Base-by-base conservation (phyloP, 495 filamentous ascomycete genomes). In the Aspergillus sclerotioniger region DNA sequence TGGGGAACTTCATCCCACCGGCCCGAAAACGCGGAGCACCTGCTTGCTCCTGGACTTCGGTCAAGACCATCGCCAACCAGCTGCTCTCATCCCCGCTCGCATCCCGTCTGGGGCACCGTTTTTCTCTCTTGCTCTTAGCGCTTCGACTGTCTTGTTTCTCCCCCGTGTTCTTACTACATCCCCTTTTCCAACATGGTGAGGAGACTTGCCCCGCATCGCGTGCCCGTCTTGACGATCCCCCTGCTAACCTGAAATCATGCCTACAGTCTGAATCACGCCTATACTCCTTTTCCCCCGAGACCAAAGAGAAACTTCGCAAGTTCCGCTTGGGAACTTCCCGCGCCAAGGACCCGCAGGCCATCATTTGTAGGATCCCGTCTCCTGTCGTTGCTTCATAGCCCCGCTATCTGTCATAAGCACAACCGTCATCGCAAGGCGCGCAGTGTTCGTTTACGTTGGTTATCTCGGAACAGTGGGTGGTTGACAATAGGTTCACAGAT, bases 221-320 rank as follows among this genome's bases (percentile, higher is more conserved):
- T 29, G 28, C 20, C 20, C 21, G 28, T 10, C 19, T 17, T 49
- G 13, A 48, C 16, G n/a, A 50, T 21, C 9, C 37, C 21, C 44
- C 19, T 28, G 45, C 62, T 60, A 49, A 64, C 57, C 13, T 49
- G 31, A 16, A 7, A 8, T 39, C 13, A 67, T 19, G 5, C 8
- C 13, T 62, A 84, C 76, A 89, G 64, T 94, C 91, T 63, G 93
- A 97, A 78, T 82, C 90, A 52, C 82, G 94, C 56, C 82, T 98
- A 62, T 98, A 98, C 75, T 87, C 92, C 25, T 96, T 98, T 83
- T 92, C 90, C 32, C 80, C 86, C 45, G 90, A 92, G 72, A 96
- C 90, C 25, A 90, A 85, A 73, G 86, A 90, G 62, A 84, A 89
- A 68, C 82, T 98, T 55, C 87, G 89, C 67, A 96, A 96, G 71